These are phyloP conservation scores for Teunomyces panamensis DNA, from an alignment of 805 yeast genomes.

Conservation along the genomic window DNA sequence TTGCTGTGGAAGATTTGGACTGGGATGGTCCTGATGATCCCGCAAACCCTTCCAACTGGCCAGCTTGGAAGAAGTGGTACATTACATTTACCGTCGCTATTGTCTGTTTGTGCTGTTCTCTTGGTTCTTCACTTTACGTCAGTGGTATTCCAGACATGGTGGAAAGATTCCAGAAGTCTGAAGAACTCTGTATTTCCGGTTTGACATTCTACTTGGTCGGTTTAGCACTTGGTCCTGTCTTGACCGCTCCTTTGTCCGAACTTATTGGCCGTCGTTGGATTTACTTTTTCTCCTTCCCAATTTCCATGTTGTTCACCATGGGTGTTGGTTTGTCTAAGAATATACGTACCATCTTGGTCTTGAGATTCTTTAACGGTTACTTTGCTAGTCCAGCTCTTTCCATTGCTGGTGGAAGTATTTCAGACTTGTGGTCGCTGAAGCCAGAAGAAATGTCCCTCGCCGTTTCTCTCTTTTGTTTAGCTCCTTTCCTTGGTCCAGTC, in stretches of 20 bases:
- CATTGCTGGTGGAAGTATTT: slow-evolving; percentile 79
- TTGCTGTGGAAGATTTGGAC: slow-evolving; percentile 23
- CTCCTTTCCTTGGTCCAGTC: slow-evolving; percentile 80
- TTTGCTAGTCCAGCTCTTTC: slow-evolving; percentile 82
- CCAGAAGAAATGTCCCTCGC: slow-evolving; percentile 66
- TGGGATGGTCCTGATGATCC: slow-evolving; percentile 67
- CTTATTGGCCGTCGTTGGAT: slow-evolving; percentile 64
- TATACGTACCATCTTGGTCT: slow-evolving; percentile 58
- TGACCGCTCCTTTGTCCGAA: slow-evolving; percentile 74
- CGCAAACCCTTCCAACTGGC: slow-evolving; percentile 70
- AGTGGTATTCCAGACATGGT: slow-evolving; percentile 59
- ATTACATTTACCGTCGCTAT: slow-evolving; percentile 63
- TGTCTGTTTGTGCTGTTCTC: slow-evolving; percentile 65
- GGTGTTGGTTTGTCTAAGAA: slow-evolving; percentile 67
- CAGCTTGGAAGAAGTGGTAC: slow-evolving; percentile 59
- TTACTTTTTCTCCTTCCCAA: slow-evolving; percentile 57
- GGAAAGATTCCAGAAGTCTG: slow-evolving; percentile 47
- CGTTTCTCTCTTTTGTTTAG: slow-evolving; percentile 73
- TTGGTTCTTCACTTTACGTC: slow-evolving; percentile 73
- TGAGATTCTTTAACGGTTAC: slow-evolving; percentile 72
- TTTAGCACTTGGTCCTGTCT: slow-evolving; percentile 65
- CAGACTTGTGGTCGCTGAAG: slow-evolving; percentile 62
- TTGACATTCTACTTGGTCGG: slow-evolving; percentile 69
- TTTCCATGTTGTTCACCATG: slow-evolving; percentile 69
- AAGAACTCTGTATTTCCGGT: slow-evolving; percentile 64